These are phyloP conservation scores for Tuber melanosporum DNA, from an alignment of 495 filamentous ascomycete genomes.

Conservation along the genomic window DNA sequence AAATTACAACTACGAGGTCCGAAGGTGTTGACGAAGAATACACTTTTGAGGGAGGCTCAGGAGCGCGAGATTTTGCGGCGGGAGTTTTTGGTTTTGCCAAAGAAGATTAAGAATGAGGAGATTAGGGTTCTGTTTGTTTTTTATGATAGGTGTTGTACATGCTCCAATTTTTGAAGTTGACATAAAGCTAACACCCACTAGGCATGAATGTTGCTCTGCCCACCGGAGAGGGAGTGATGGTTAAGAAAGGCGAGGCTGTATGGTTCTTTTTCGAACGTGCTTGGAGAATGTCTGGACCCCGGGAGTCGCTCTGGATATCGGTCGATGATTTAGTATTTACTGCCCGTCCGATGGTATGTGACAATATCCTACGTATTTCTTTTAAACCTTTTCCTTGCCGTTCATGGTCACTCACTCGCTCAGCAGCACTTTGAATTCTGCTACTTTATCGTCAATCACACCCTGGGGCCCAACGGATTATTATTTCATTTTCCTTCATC, in stretches of 20 bases:
- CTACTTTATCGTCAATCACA: conserved; percentile 88
- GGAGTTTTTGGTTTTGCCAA: conserved; percentile 76
- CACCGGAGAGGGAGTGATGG: conserved; percentile 61
- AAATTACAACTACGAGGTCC: conserved; percentile 58
- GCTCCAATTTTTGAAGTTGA: neutral
- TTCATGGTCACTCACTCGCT: conserved; percentile 58
- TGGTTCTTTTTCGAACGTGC: conserved; percentile 83
- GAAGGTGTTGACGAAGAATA: conserved; percentile 76
- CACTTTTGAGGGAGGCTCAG: conserved; percentile 71
- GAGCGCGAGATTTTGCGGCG: conserved; percentile 73
- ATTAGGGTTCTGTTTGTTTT: conserved; percentile 88
- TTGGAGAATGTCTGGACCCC: conserved; percentile 40
- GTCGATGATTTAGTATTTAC: conserved; percentile 71
- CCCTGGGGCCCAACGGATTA: conserved; percentile 59
- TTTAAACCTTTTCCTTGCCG: too few species aligned
- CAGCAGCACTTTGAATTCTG: conserved; percentile 83
- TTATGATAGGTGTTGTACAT: conserved; percentile 53
- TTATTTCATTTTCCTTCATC: conserved; percentile 71
- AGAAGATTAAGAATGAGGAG: conserved; percentile 79
- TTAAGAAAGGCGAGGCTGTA: conserved; percentile 89
- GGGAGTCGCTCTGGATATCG: conserved; percentile 86
- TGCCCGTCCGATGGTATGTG: conserved; percentile 43
- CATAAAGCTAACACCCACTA: conserved; percentile 8
- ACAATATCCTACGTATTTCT: too few species aligned
- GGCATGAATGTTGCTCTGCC: conserved; percentile 71